These are phyloP conservation scores for Strombidium stylifer DNA, from an alignment of 73 alveolate genomes.

Conservation along the genomic window DNA sequence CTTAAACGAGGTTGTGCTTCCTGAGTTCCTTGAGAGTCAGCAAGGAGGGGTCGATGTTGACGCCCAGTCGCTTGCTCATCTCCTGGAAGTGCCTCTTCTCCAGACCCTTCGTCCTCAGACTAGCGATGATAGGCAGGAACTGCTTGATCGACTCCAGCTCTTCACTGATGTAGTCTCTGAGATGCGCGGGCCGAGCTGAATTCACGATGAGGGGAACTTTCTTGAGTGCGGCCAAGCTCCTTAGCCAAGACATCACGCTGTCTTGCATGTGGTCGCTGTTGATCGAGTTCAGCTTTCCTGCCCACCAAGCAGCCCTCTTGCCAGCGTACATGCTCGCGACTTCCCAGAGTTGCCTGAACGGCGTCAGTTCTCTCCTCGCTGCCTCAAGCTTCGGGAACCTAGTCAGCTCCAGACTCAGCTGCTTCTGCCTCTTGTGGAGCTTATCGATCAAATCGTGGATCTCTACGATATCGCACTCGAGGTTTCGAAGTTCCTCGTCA, in stretches of 20 bases:
- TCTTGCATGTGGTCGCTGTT: slow-evolving; percentile 60
- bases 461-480: no score
- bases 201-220: slow-evolving; percentile 36
- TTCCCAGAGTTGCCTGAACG: slow-evolving; percentile 45
- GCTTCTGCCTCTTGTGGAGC: slow-evolving; percentile 49
- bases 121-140: slow-evolving; percentile 57
- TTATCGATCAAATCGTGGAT: no score
- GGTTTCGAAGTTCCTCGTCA: no score
- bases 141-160: slow-evolving; percentile 53
- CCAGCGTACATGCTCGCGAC: slow-evolving; percentile 18
- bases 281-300: slow-evolving; percentile 36
- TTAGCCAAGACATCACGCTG: slow-evolving; percentile 57
- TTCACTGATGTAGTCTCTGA: slow-evolving; percentile 29
- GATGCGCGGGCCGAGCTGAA: slow-evolving; percentile 40
- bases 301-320: slow-evolving; percentile 53
- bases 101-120: slow-evolving; percentile 60
- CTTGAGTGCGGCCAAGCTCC: slow-evolving; percentile 28
- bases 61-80: slow-evolving; percentile 29
- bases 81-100: slow-evolving; percentile 54
- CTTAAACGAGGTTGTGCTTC: slow-evolving; percentile 38
- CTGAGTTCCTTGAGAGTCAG: slow-evolving; percentile 32
- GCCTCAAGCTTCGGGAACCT: slow-evolving; percentile 34
- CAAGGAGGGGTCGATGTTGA: slow-evolving; percentile 39
- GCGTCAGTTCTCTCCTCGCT: slow-evolving; percentile 43
- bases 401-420: slow-evolving; percentile 37